Conservation (phyloP, 192 early-diverging fungal species). For the Entomortierella lignicola region DNA sequence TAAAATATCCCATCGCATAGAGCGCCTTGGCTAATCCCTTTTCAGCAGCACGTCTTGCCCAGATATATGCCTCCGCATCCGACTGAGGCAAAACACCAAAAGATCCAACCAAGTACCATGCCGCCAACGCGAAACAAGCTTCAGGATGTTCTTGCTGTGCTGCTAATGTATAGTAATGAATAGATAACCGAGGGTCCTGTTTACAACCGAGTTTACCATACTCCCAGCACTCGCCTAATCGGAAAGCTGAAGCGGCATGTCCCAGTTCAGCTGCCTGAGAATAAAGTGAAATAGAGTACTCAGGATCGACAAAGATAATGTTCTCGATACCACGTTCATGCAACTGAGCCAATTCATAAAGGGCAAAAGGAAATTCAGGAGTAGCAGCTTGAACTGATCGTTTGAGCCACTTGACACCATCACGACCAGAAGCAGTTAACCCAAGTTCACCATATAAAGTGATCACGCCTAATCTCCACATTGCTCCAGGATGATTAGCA, state of each 20-base stretch:
- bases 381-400: constrained; percentile 68
- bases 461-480: constrained; percentile 73
- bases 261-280: constrained; percentile 72
- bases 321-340: constrained; percentile 70
- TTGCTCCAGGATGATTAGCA: constrained; percentile 73
- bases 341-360: constrained; percentile 68
- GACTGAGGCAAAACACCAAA: constrained; percentile 66
- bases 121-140: constrained; percentile 70
- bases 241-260: constrained; percentile 72
- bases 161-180: constrained; percentile 72
- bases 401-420: constrained; percentile 73
- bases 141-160: constrained; percentile 73
- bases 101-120: constrained; percentile 76
- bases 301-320: constrained; percentile 67
- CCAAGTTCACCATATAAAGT: constrained; percentile 69
- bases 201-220: constrained; percentile 70
- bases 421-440: constrained; percentile 61
- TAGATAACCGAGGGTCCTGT: constrained; percentile 63
- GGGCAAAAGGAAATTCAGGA: constrained; percentile 67
- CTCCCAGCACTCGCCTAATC: constrained; percentile 72
- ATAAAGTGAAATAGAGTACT: constrained; percentile 72
- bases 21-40: constrained; percentile 69
- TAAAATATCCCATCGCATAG: constrained; percentile 75
- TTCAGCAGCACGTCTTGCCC: constrained; percentile 71
- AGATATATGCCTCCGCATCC: constrained; percentile 71